Evolutionary conservation across 2,329 filamentous ascomycete species (phyloP), one percentile per base, ranked within the genome.

Genomic region (Xylariaceae sp.): DNA sequence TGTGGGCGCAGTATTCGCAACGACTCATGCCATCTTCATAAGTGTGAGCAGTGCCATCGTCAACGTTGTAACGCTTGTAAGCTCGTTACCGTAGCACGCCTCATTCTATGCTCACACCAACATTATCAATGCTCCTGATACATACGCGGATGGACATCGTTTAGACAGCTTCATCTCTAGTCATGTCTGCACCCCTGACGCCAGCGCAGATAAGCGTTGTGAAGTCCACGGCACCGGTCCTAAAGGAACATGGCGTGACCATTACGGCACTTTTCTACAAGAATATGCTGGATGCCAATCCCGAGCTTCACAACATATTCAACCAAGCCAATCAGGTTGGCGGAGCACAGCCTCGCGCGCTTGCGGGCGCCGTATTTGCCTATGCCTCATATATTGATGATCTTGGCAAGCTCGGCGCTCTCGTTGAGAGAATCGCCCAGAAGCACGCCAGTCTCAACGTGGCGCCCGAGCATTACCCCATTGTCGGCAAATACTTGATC

Each of bases 401-500:
- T 62, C 75, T 89, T 0, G 77, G 75, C 42, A 78, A 73, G 17
- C 74, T 90, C 5, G 66, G 66, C 11, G 74, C 78, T 31, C 71
- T 71, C 32, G 73, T 81, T 12, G 83, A 89, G 66, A 79, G 84
- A 60, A 90, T 92, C 56, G 85, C 83, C 49, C 81, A 90, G 61
- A 90, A 90, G 71, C 87, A 91, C 62, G 85, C 77, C 19, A 86
- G 81, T 1, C 75, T 91, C n/a, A 81, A 80, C 62, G 79, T 91
- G 61, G 71, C 74, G 55, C 76, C 87, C 0, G 84, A 83, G 18
- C 83, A 90, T 46, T 91, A 91, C 64, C 69, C 74, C 45, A 77
- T 89, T 31, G 87, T 91, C 2, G 87, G 85, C 39, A 76, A 80
- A 55, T 76, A 83, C 64, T 75, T 91, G 1, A 73, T 91, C 15